A percentile compares a stretch with the other conserved stretches of the same genome.
These are phyloP conservation scores for Casaregolazyma lundiana DNA, from an alignment of 1,139 yeast species.

Conservation along the genomic window DNA sequence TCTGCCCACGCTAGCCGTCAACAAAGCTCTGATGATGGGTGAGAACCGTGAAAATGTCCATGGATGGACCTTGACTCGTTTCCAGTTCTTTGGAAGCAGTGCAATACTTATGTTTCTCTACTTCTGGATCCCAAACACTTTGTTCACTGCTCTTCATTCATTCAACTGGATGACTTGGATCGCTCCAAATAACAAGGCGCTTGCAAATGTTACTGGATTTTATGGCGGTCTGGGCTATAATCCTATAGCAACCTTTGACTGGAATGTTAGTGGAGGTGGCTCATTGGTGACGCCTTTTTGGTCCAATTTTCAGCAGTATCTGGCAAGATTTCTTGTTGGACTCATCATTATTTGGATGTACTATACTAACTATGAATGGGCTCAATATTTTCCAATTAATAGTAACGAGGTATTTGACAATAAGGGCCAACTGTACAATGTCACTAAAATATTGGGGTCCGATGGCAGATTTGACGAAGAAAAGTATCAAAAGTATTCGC, in stretches of 20 bases:
- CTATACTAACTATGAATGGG: slow-evolving; percentile 47
- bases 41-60: slow-evolving; percentile 30
- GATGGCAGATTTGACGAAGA: slow-evolving; percentile 32
- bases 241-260: slow-evolving; percentile 50
- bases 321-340: slow-evolving; percentile 40
- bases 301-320: slow-evolving; percentile 38
- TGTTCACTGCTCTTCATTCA: slow-evolving; percentile 45
- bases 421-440: slow-evolving; percentile 42
- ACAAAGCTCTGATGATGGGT: slow-evolving; percentile 46
- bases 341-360: slow-evolving; percentile 41
- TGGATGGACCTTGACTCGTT: slow-evolving; percentile 51
- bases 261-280: slow-evolving; percentile 44
- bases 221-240: slow-evolving; percentile 51
- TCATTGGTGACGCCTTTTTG: slow-evolving; percentile 42
- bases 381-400: slow-evolving; percentile 52
- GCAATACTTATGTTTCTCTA: slow-evolving; percentile 44
- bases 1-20: slow-evolving; percentile 53
- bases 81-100: slow-evolving; percentile 40
- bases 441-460: slow-evolving; percentile 38
- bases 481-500: slow-evolving; percentile 36
- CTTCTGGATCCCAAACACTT: slow-evolving; percentile 53
- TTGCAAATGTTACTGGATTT: slow-evolving; percentile 54
- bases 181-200: slow-evolving; percentile 47
- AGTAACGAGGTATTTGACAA: slow-evolving; percentile 46
- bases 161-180: slow-evolving; percentile 67